These are phyloP conservation scores for Linaria vulgaris DNA, from an alignment of 257 asterid species.

Conservation along the genomic window DNA sequence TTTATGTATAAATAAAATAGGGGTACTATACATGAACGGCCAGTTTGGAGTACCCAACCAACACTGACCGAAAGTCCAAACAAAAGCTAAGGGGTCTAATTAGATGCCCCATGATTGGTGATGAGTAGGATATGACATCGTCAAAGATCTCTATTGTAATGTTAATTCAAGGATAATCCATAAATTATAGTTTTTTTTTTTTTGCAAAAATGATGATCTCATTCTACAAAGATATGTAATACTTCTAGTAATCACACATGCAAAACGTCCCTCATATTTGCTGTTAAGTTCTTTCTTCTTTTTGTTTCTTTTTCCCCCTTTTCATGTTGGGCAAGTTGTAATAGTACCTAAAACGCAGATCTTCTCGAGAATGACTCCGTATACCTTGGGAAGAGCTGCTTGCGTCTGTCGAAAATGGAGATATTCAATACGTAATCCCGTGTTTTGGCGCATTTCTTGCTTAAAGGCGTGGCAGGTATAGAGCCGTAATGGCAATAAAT, in stretches of 20 bases:
- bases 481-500: constrained; percentile 12
- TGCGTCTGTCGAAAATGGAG: constrained; percentile 98
- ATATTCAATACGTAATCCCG: constrained; percentile 86
- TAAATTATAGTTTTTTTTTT: too few species aligned
- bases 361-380: constrained; percentile 71
- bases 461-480: constrained; percentile 90
- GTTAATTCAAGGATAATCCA: too few species aligned
- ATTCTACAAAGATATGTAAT: background rate
- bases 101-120: too few species aligned
- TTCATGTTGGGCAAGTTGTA: background rate
- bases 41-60: too few species aligned
- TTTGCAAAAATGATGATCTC: too few species aligned
- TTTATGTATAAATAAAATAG: too few species aligned
- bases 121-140: too few species aligned
- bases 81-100: too few species aligned
- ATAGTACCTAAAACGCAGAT: constrained; percentile 45
- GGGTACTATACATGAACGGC: too few species aligned
- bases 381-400: constrained; percentile 80
- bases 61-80: too few species aligned
- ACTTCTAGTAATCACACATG: background rate
- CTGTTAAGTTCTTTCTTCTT: background rate
- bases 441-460: constrained; percentile 93
- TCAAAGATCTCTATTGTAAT: too few species aligned
- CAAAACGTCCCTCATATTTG: background rate
- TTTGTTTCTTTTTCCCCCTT: too few species aligned